phyloP scores from a whole-genome alignment of 495 filamentous ascomycete genomes.

The Aspergillus bertholletiae region DNA sequence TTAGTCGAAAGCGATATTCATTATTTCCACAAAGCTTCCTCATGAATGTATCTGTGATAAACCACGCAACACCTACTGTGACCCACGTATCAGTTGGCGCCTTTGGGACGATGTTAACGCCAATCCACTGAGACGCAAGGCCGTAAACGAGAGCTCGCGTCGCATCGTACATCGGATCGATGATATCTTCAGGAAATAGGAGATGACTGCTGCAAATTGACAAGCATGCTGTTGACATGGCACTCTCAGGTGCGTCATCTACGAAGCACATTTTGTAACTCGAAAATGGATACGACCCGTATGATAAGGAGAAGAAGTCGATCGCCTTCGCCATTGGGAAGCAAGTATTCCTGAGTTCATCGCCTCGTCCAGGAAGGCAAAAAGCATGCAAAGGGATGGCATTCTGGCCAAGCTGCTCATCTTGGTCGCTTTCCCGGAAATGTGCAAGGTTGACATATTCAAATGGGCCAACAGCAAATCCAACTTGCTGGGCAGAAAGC shows the following conservation, averaged over 20 bases:
- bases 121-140: conserved; percentile 90
- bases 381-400: conserved; percentile 83
- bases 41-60: conserved; percentile 90
- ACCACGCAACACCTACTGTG: conserved; percentile 87
- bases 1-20: conserved; percentile 87
- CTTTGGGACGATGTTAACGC: conserved; percentile 81
- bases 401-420: conserved; percentile 80
- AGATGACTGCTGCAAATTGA: conserved; percentile 84
- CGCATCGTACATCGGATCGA: conserved; percentile 75
- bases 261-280: conserved; percentile 92
- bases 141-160: conserved; percentile 77
- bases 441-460: conserved; percentile 87
- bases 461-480: conserved; percentile 91
- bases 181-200: conserved; percentile 75
- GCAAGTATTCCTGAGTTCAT: conserved; percentile 82
- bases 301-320: conserved; percentile 81
- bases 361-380: conserved; percentile 76
- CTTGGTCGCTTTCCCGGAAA: conserved; percentile 83
- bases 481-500: conserved; percentile 80
- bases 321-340: conserved; percentile 71
- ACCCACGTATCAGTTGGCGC: conserved; percentile 82
- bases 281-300: conserved; percentile 80
- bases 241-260: conserved; percentile 75
- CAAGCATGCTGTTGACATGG: conserved; percentile 71
- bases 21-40: conserved; percentile 88